Evolutionary conservation across 1,284 basidiomycete species (phyloP), one percentile per base, ranked within the genome.

Genomic region (Cutaneotrichosporon cyanovorans): DNA sequence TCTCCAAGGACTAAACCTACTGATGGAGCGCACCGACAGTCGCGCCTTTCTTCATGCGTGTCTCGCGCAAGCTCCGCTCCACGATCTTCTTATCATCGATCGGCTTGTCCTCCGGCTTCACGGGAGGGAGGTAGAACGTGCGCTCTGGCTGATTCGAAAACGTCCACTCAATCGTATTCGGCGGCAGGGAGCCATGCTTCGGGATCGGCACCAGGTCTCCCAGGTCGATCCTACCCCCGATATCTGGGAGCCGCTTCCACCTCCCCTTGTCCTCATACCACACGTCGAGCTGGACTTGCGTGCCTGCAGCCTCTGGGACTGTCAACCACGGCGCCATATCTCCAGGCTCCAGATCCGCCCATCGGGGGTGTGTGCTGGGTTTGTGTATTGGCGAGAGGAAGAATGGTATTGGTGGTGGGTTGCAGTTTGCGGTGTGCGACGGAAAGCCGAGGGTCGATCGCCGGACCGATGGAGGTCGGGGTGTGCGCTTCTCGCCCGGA

Each of bases 241-340:
- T 40, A 2, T 35, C 45, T 2, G 41, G 40, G 12, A 48, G 39
- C 11, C 35, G n/a, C 9, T 35, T 47, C 41, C 46, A 50, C 20
- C 39, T 37, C 12, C 46, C 39, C 1, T 35, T 12, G 16, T 53
- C 46, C 36, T 69, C 65, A 9, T 63, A 53, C 69, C 70, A 73
- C 12, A 71, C 56, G 34, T 65, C 60, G 9, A 72, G 40, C 4
- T 55, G 44, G 6, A 71, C 35, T 4, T 19, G 20, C 11, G 54
- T 50, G 11, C 47, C 44, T 0, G 67, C 67, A 3, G 32, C 34
- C 31, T 66, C 59, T 10, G 45, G 46, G 0, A 49, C 53, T 0
- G 45, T 58, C 30, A 70, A 40, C 72, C 71, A 73, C 3, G 57
- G 38, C 1, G 66, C 72, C 44, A 71, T 66, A 45, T 73, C 72